Percentiles rank a stretch among this genome's conserved stretches.
Evolutionary conservation across 1,284 basidiomycete genomes (phyloP).

Genomic region (Boletellus deceptivus): DNA sequence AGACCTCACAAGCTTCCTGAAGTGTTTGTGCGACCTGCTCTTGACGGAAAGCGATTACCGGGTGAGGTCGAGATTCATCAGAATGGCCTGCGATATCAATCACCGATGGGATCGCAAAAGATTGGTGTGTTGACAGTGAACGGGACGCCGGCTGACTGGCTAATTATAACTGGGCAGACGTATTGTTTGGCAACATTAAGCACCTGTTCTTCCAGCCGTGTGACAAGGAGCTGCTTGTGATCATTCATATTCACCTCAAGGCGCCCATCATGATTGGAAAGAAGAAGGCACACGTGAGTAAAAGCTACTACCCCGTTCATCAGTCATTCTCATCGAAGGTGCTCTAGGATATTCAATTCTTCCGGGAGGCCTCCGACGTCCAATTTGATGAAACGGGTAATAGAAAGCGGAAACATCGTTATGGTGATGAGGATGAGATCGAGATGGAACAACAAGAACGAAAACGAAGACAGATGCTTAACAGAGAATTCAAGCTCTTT

Average conservation of each 20-base stretch:
- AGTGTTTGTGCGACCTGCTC: slow-evolving; percentile 90
- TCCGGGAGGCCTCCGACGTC: slow-evolving; percentile 96
- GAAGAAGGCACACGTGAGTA: slow-evolving; percentile 87
- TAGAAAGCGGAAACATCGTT: slow-evolving; percentile 93
- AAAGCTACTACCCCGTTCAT: neutral
- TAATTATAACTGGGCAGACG: slow-evolving; percentile 51
- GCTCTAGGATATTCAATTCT: slow-evolving; percentile 92
- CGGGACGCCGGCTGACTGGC: neutral
- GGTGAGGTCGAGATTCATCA: slow-evolving; percentile 98
- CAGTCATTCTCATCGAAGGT: slow-evolving; percentile 1
- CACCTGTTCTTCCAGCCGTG: slow-evolving; percentile 99
- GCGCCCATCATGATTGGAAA: slow-evolving; percentile 99
- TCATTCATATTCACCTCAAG: slow-evolving; percentile 92
- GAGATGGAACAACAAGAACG: slow-evolving; percentile 98
- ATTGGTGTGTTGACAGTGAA: slow-evolving; percentile 59
- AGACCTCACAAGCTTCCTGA: slow-evolving; percentile 84
- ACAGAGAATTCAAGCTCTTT: slow-evolving; percentile 95
- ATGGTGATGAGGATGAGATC: slow-evolving; percentile 99
- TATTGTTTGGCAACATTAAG: slow-evolving; percentile 97
- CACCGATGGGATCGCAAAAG: slow-evolving; percentile 85
- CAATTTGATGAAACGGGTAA: slow-evolving; percentile 99
- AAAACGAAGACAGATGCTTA: slow-evolving; percentile 83
- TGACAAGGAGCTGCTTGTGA: slow-evolving; percentile 93
- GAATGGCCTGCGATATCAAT: slow-evolving; percentile 94
- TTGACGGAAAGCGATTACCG: slow-evolving; percentile 90